Conservation (phyloP, 208 protist genomes). For the Crithidia bombi region DNA sequence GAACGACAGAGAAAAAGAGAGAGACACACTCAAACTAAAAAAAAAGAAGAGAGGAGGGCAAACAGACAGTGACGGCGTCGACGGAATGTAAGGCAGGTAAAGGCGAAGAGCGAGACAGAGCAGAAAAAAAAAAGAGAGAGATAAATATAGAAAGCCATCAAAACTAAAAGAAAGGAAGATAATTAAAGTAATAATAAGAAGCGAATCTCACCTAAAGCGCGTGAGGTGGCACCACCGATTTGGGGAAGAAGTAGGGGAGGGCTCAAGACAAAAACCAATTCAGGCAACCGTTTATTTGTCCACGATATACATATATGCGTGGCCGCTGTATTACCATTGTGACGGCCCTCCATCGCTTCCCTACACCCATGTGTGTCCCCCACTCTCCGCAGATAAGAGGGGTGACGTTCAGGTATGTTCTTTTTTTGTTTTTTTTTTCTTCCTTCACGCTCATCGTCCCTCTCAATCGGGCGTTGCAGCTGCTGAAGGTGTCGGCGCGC, state of each 20-base stretch:
- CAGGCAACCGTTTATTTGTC: background rate
- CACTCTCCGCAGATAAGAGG: too few species aligned
- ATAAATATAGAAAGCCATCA: background rate
- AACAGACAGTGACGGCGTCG: too few species aligned
- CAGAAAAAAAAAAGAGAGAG: background rate
- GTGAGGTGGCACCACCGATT: background rate
- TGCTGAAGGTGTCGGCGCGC: too few species aligned
- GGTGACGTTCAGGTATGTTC: background rate
- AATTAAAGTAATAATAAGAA: slow-evolving; percentile 20
- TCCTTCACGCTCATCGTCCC: slow-evolving; percentile 12
- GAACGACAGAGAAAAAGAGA: too few species aligned
- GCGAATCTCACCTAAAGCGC: slow-evolving; percentile 1
- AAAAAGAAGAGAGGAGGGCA: too few species aligned
- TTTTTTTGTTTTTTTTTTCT: background rate
- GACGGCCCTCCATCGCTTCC: background rate
- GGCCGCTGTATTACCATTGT: too few species aligned
- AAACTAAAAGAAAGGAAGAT: background rate
- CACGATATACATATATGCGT: too few species aligned
- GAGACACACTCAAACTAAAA: too few species aligned
- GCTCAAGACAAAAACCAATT: background rate
- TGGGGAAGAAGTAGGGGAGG: background rate
- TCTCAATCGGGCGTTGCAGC: too few species aligned
- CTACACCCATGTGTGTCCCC: background rate
- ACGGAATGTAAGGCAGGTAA: too few species aligned
- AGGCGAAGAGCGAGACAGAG: background rate